Evolutionary conservation across 257 asterid species (phyloP), one percentile per base, ranked within the genome.

Genomic region (Perilla frutescens): DNA sequence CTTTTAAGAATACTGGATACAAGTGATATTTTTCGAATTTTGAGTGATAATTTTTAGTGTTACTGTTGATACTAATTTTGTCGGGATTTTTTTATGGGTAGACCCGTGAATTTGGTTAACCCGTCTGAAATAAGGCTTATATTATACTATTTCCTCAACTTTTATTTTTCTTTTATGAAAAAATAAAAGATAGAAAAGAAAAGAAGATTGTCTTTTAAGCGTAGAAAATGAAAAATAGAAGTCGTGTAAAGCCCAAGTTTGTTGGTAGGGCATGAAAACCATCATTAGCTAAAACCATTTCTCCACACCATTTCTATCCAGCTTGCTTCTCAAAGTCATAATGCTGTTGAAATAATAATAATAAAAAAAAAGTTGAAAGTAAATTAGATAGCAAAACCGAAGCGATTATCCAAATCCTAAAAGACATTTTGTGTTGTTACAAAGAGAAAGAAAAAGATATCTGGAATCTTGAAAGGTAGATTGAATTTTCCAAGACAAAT

Each of bases 401-500:
- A n/a, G 5, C 5, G 26, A 34, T 43, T 43, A 43, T 9, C 2
- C 1, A 43, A 43, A 43, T 34, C 37, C 31, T 37, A 61, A 12
- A 14, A 14, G 10, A 55, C 12, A 31, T 34, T 20, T 20, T 34
- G 37, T 34, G 50, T 53, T 53, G 48, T 47, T 34, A 3, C 34
- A 43, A 41, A 55, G 37, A 48, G 40, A 6, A 36, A 36, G 13
- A 45, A 6, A 76, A 62, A 61, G 57, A 47, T 1, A 4, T 55
- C 13, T 55, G 68, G 77, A 62, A 73, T 44, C 51, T 64, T 47
- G 71, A 75, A 77, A 77, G 66, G 76, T 76, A 61, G 76, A 39
- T 80, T 80, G 53, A 72, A 71, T 72, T 71, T 80, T 57, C 85
- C 80, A 73, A 81, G 66, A 58, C 69, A 53, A 9, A 26, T 3